A percentile compares a stretch with the other conserved stretches of the same genome.
Evolutionary conservation across 345 rosid genomes (phyloP).

Genomic region (Pseudoturritis turrita): DNA sequence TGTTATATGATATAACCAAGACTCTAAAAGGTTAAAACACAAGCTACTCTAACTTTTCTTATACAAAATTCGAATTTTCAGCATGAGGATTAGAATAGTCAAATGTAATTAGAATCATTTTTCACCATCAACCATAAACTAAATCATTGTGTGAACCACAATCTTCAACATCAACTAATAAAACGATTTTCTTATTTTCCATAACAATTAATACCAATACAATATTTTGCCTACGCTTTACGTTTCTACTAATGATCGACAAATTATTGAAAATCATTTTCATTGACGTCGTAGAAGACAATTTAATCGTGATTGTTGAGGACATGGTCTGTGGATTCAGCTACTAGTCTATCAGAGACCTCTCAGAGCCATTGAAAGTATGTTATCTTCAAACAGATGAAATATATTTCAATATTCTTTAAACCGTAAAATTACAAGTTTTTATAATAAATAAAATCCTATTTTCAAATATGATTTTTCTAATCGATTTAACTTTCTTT

Average conservation of each 20-base stretch:
- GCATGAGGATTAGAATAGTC: neutral
- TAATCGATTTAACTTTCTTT: too few species aligned
- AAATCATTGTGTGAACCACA: slow-evolving; percentile 16
- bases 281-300: neutral
- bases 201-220: neutral
- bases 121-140: slow-evolving; percentile 21
- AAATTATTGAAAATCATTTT: neutral
- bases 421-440: neutral
- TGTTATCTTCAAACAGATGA: neutral
- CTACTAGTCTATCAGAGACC: neutral
- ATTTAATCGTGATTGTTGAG: neutral
- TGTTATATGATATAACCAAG: neutral
- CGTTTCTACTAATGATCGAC: neutral
- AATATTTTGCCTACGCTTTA: neutral
- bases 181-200: neutral
- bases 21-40: neutral
- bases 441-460: neutral
- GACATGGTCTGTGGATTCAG: neutral
- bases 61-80: neutral
- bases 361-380: neutral
- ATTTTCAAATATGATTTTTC: too few species aligned
- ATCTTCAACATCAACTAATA: neutral
- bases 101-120: neutral
- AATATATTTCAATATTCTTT: neutral
- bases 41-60: neutral